Base-by-base conservation (phyloP, 169 alveolate species). In the Eimeria necatrix region DNA sequence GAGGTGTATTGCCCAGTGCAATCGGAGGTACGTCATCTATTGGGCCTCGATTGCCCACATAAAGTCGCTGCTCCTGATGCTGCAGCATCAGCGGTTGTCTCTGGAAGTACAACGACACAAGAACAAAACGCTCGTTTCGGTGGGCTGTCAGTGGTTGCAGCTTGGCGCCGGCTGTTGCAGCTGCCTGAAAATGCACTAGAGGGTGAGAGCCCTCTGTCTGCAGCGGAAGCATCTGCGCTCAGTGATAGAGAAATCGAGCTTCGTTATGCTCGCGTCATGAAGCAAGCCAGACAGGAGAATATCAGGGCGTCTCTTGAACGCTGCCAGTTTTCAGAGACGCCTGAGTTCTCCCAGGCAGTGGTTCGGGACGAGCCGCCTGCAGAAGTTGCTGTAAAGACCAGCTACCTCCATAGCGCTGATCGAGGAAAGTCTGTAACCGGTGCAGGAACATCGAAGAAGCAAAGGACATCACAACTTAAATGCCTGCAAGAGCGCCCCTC, bases 81-180 rank as follows among this genome's bases (percentile, higher is more conserved):
- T 51, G 48, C 78, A 16, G 92, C 92, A 3, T 74, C 74, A 16
- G 80, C 51, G 10, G 60, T 6, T 53, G 73, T 24, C 8, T 41
- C 53, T 53, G 73, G 20, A 20, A 12, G 8, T 26, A n/a, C n/a
- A 4, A 22, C 74, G 14, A 60, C 18, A 32, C 86, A 74, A 49
- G 41, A 16, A 48, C 56, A 41, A 10, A 48, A 20, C 60, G 10
- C 20, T 56, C n/a, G 7, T 48, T 74, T 74, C 7, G 86, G 86
- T 20, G 86, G 86, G 61, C 86, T 74, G 14, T 60, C 86, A 51
- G 86, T 74, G 32, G 86, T 74, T 56, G 7, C 46, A 53, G 92
- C 92, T 8, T 84, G 92, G 92, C 74, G 92, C 9, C 92, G 74
- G 92, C 60, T 84, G 92, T 59, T 84, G 74, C 92, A 84, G 92